A percentile compares a stretch with the other conserved stretches of the same genome.
Evolutionary conservation across 2,329 filamentous ascomycete genomes (phyloP).

Genomic region (Metarhizium sp.): DNA sequence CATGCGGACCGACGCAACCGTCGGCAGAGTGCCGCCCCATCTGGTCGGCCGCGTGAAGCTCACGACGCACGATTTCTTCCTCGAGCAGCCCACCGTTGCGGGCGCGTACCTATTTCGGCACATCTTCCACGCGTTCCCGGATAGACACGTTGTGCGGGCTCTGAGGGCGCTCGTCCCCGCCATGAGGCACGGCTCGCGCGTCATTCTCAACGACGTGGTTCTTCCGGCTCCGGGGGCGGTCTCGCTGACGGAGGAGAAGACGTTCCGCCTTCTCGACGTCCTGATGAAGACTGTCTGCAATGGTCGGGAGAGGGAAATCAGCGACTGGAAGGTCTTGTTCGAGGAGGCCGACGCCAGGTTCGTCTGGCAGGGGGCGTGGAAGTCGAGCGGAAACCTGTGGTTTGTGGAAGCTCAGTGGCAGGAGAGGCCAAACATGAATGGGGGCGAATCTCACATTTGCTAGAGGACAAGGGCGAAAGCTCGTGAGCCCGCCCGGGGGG

Average conservation of each 20-base stretch:
- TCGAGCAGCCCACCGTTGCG: slow-evolving; percentile 37
- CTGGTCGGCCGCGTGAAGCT: slow-evolving; percentile 26
- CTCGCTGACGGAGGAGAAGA: slow-evolving; percentile 25
- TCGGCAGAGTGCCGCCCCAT: slow-evolving; percentile 19
- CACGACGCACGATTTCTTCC: slow-evolving; percentile 43
- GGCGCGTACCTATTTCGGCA: slow-evolving; percentile 45
- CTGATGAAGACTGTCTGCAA: slow-evolving; percentile 38
- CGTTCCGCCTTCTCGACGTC: slow-evolving; percentile 32
- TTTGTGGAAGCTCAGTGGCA: slow-evolving; percentile 28
- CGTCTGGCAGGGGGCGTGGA: slow-evolving; percentile 21
- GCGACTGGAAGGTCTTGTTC: slow-evolving; percentile 34
- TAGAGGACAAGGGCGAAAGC: too few relatives aligned
- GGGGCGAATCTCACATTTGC: neutral
- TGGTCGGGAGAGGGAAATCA: slow-evolving; percentile 32
- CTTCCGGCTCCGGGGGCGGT: slow-evolving; percentile 21
- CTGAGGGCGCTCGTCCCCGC: slow-evolving; percentile 36
- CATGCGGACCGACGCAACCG: slow-evolving; percentile 26
- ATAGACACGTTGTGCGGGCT: slow-evolving; percentile 33
- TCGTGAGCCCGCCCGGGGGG: too few relatives aligned
- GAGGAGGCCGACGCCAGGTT: slow-evolving; percentile 26
- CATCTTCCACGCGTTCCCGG: slow-evolving; percentile 48
- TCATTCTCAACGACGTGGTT: slow-evolving; percentile 29
- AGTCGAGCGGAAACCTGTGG: slow-evolving; percentile 20
- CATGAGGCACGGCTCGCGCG: slow-evolving; percentile 36
- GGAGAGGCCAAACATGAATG: slow-evolving; percentile 9